phyloP scores from a whole-genome alignment of 2,329 filamentous ascomycete species.

The Colletotrichum lupini region DNA sequence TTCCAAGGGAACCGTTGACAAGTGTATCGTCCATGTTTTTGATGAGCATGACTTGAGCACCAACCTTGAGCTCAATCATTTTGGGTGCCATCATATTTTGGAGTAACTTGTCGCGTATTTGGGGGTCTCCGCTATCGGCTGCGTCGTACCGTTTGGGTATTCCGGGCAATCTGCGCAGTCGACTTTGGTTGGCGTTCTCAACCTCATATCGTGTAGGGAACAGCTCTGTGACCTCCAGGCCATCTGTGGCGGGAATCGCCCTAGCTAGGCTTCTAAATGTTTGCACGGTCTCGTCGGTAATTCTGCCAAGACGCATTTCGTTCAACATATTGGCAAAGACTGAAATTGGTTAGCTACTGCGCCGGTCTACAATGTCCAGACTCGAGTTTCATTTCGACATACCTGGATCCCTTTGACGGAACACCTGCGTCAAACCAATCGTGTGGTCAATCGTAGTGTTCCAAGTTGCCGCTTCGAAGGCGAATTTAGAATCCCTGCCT shows the following conservation, averaged over 20 bases:
- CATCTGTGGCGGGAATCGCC: constrained; percentile 77
- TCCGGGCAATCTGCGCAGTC: constrained; percentile 79
- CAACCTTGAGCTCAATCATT: constrained; percentile 83
- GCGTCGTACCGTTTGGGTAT: constrained; percentile 77
- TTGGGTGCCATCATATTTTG: constrained; percentile 94
- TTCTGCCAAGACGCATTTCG: constrained; percentile 91
- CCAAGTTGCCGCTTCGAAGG: constrained; percentile 94
- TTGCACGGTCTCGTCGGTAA: constrained; percentile 79
- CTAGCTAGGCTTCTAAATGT: constrained; percentile 81
- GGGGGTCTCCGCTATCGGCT: constrained; percentile 78
- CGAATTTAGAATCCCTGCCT: constrained; percentile 79
- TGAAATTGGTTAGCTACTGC: constrained; percentile 43
- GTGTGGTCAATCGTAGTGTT: constrained; percentile 93
- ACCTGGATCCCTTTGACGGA: constrained; percentile 89
- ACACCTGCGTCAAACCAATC: constrained; percentile 93
- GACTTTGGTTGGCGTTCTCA: constrained; percentile 82
- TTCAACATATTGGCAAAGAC: constrained; percentile 96
- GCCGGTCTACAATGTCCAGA: not conserved
- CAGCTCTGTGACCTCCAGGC: constrained; percentile 86
- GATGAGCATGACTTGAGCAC: constrained; percentile 99
- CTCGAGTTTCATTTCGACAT: constrained; percentile 39
- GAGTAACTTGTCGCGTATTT: constrained; percentile 80
- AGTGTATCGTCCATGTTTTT: constrained; percentile 96
- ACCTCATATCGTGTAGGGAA: constrained; percentile 94
- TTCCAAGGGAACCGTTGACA: constrained; percentile 94